These are phyloP conservation scores for Chytriomyces sp. DNA, from an alignment of 192 early-diverging fungal genomes.

Conservation along the genomic window DNA sequence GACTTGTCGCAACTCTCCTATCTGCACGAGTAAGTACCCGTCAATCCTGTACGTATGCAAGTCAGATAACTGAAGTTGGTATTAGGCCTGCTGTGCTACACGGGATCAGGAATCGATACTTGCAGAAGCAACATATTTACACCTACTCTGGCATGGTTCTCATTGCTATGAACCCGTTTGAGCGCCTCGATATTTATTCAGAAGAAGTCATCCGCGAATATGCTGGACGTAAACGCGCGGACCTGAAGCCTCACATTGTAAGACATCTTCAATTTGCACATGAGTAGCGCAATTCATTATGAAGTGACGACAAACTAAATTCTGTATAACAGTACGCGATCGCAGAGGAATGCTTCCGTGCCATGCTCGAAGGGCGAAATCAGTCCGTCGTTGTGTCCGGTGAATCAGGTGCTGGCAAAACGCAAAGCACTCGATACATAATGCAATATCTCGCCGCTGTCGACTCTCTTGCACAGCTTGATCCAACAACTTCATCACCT, in stretches of 20 bases:
- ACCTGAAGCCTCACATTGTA: slow-evolving; percentile 81
- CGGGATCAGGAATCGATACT: slow-evolving; percentile 19
- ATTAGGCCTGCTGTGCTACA: slow-evolving; percentile 27
- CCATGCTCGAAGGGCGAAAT: slow-evolving; percentile 85
- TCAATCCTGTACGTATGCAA: not conserved
- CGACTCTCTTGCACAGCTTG: slow-evolving; percentile 23
- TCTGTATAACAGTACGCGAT: slow-evolving; percentile 71
- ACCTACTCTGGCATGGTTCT: slow-evolving; percentile 96
- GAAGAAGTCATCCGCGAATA: slow-evolving; percentile 80
- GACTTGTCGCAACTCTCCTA: slow-evolving; percentile 26
- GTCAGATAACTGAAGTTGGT: not conserved
- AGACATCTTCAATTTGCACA: not conserved
- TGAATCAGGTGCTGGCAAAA: slow-evolving; percentile 93
- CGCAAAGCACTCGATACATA: slow-evolving; percentile 83
- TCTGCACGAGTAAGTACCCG: slow-evolving; percentile 29
- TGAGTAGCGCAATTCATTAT: no score
- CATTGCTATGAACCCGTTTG: slow-evolving; percentile 90
- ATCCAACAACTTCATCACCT: not conserved
- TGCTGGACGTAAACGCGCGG: slow-evolving; percentile 77
- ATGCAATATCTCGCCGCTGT: slow-evolving; percentile 81
- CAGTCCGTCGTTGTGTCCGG: slow-evolving; percentile 93
- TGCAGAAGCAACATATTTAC: slow-evolving; percentile 60
- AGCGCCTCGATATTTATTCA: slow-evolving; percentile 74
- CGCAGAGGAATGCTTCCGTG: slow-evolving; percentile 88
- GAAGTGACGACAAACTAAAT: not conserved